Base-by-base conservation (phyloP, 2,329 filamentous ascomycete genomes). In the Ophiostoma quercus region DNA sequence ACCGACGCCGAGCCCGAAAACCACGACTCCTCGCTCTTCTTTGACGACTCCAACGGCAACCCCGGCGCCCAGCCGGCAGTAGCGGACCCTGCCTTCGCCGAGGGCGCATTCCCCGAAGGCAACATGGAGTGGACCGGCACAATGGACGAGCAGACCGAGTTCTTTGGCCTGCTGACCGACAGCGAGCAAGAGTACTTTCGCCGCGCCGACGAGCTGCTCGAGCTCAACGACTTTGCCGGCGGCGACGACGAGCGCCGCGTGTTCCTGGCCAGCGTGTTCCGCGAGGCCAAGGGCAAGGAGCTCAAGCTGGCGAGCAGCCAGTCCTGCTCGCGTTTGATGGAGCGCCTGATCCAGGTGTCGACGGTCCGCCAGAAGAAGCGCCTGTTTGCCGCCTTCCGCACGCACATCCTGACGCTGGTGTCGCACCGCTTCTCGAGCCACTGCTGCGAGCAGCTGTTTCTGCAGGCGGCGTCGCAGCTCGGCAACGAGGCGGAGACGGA, bases 351-450 rank as follows among this genome's bases (percentile, higher is more conserved):
- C 69, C 84, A 94, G 69, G 82, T 96, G 73, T 94, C 92, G 37
- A 90, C 87, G 43, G 84, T 90, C 41, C 81, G 82, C 22, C 95
- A 98, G 80, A 89, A 97, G 79, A 97, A 96, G 83, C 85, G 85
- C 66, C 81, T 99, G 25, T 98, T 98, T 78, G 86, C 87, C 73
- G 92, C 91, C 63, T 97, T 98, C 78, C 88, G 84, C 25, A 89
- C 90, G 43, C 92, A 98, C 79, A 96, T 98, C 79, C 82, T 94
- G 71, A 90, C 94, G 75, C 85, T 99, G 37, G 89, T 97, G 68
- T 94, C 96, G 78, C 95, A 99, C 80, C 90, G 95, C 22, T 99
- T 99, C 76, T 95, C 95, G 5, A 96, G 94, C 72, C 95, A 99
- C 82, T 98, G 94, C 80, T 97, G 94, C 78, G 95, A 99, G 81